These are phyloP conservation scores for Gamarada debralockiae DNA, from an alignment of 495 filamentous ascomycete species.

Conservation along the genomic window DNA sequence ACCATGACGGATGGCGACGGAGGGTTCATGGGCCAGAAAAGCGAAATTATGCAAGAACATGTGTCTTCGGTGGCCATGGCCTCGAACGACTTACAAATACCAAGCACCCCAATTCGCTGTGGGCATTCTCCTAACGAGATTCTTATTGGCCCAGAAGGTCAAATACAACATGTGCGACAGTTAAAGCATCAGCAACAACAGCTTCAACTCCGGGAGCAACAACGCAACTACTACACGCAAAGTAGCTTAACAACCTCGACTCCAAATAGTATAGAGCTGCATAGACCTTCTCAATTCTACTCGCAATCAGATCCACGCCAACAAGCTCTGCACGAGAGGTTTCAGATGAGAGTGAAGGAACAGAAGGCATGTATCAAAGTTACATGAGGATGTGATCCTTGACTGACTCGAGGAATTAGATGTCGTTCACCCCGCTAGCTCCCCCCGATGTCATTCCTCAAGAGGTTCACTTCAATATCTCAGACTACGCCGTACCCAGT, in stretches of 20 bases:
- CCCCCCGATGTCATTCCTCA: slow-evolving; percentile 93
- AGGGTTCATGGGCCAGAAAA: slow-evolving; percentile 30
- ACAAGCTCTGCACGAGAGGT: slow-evolving; percentile 66
- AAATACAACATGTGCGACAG: slow-evolving; percentile 49
- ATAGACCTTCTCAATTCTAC: slow-evolving; percentile 63
- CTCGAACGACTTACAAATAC: slow-evolving; percentile 34
- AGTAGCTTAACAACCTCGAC: slow-evolving; percentile 80
- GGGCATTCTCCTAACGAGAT: slow-evolving; percentile 36
- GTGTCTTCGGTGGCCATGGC: slow-evolving; percentile 42
- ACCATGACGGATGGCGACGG: slow-evolving; percentile 44
- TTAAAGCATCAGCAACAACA: no score
- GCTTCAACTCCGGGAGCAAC: slow-evolving; percentile 52
- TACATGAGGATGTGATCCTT: slow-evolving; percentile 10
- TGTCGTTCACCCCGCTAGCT: slow-evolving; percentile 89
- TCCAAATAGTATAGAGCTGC: slow-evolving; percentile 88
- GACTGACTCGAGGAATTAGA: slow-evolving; percentile 40
- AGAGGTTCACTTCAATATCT: slow-evolving; percentile 75
- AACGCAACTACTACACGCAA: slow-evolving; percentile 49
- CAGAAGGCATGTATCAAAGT: slow-evolving; percentile 60
- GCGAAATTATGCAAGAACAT: slow-evolving; percentile 42
- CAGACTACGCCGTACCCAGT: slow-evolving; percentile 78
- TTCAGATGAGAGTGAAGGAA: slow-evolving; percentile 66
- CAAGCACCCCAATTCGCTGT: slow-evolving; percentile 27
- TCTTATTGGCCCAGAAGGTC: slow-evolving; percentile 49
- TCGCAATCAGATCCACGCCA: slow-evolving; percentile 54